Evolutionary conservation across 495 filamentous ascomycete species (phyloP).

Genomic region (Tuber calosporum): DNA sequence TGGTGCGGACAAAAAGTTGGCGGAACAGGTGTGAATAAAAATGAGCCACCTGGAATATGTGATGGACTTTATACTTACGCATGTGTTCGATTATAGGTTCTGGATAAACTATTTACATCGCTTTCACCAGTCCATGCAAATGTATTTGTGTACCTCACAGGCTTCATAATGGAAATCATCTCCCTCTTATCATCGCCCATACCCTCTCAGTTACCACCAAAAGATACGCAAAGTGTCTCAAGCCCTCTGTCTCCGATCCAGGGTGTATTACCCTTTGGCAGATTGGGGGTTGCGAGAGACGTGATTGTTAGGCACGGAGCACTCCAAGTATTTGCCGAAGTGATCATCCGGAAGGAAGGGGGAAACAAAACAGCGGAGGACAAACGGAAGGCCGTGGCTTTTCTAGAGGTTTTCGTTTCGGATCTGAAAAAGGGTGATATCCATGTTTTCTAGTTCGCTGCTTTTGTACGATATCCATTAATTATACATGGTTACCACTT

Average conservation of each 20-base stretch:
- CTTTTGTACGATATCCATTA: not conserved
- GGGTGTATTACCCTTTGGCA: constrained; percentile 43
- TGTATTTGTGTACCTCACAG: constrained; percentile 40
- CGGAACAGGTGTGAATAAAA: constrained; percentile 31
- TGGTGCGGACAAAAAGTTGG: constrained; percentile 33
- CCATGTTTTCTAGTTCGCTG: not conserved
- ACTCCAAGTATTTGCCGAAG: constrained; percentile 48
- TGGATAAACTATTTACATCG: constrained; percentile 36
- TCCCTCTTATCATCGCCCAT: constrained; percentile 22
- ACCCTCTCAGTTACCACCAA: constrained; percentile 15
- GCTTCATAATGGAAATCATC: constrained; percentile 36
- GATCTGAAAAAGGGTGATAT: constrained; percentile 16
- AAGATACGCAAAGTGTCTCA: constrained; percentile 11
- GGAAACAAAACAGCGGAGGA: constrained; percentile 40
- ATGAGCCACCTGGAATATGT: not conserved
- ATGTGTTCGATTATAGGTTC: constrained; percentile 24
- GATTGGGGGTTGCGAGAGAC: constrained; percentile 42
- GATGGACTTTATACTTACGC: not conserved
- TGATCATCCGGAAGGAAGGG: constrained; percentile 46
- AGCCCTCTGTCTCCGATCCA: constrained; percentile 28
- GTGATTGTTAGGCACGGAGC: constrained; percentile 46
- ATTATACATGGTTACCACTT: not conserved
- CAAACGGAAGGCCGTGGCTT: constrained; percentile 47
- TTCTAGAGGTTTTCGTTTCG: constrained; percentile 46
- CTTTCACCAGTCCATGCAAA: constrained; percentile 37